Percentiles rank a stretch among this genome's conserved stretches.
These are phyloP conservation scores for Suhomyces sp. DNA, from an alignment of 805 yeast species.

Conservation along the genomic window DNA sequence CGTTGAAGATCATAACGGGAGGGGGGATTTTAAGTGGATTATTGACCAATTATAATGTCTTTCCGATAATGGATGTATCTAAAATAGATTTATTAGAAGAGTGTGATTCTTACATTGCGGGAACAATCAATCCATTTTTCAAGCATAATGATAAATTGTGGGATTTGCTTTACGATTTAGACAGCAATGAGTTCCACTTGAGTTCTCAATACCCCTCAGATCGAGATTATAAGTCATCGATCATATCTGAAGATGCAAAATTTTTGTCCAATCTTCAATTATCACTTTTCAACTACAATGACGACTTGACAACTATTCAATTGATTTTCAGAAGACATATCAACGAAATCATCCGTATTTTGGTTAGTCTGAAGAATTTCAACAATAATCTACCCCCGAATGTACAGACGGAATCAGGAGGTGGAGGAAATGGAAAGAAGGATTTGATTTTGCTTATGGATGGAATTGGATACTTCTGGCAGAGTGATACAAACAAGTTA, in stretches of 20 bases:
- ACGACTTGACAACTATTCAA: conserved; percentile 46
- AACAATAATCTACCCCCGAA: conserved; percentile 18
- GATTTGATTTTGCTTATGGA: conserved; percentile 32
- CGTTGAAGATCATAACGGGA: conserved; percentile 42
- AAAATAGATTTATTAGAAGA: conserved; percentile 49
- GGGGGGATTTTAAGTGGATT: conserved; percentile 44
- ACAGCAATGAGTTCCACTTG: conserved; percentile 42
- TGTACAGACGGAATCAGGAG: background rate
- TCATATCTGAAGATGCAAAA: conserved; percentile 45
- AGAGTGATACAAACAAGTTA: conserved; percentile 39
- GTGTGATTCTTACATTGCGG: conserved; percentile 50
- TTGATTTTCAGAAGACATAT: conserved; percentile 44
- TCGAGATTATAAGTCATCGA: conserved; percentile 29
- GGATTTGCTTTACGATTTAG: conserved; percentile 65
- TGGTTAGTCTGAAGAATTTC: conserved; percentile 39
- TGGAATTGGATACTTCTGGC: conserved; percentile 46
- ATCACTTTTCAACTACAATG: conserved; percentile 45
- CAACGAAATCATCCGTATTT: conserved; percentile 40
- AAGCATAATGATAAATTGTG: conserved; percentile 53
- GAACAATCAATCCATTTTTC: conserved; percentile 68
- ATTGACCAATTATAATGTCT: conserved; percentile 39
- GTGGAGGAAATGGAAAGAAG: conserved; percentile 9
- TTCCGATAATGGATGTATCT: conserved; percentile 64
- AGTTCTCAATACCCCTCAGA: conserved; percentile 19
- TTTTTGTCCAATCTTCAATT: conserved; percentile 43